Evolutionary conservation across 73 alveolate genomes (phyloP).

Genomic region (Paramecium primaurelia): DNA sequence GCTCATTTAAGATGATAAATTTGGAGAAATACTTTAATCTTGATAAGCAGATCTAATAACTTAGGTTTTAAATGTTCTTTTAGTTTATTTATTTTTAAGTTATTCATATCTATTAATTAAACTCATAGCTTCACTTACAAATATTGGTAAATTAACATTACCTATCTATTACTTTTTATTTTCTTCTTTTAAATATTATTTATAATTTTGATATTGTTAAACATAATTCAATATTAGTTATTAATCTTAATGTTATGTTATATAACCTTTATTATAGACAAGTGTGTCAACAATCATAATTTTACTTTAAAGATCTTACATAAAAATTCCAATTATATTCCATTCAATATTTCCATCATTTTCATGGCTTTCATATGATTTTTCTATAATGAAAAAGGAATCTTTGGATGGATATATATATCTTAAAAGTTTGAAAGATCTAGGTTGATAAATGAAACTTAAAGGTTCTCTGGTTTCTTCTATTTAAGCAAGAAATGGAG

Average conservation of each 20-base stretch:
- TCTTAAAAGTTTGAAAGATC: background rate
- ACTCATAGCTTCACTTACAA: constrained; percentile 8
- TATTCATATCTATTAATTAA: background rate
- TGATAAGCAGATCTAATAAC: background rate
- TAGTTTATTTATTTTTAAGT: background rate
- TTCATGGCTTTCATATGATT: background rate
- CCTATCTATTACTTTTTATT: background rate
- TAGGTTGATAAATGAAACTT: background rate
- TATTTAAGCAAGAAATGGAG: background rate
- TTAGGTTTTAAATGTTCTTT: background rate
- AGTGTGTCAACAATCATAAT: constrained; percentile 25
- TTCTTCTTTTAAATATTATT: constrained; percentile 17
- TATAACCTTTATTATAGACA: background rate
- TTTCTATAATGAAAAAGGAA: background rate
- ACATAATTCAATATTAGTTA: background rate
- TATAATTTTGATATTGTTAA: background rate
- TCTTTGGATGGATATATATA: background rate
- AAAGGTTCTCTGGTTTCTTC: constrained; percentile 28
- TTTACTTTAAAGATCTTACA: background rate
- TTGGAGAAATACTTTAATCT: background rate
- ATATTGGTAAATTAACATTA: background rate
- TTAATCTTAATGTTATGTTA: background rate
- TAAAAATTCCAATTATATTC: background rate
- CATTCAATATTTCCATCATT: background rate
- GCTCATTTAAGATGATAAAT: background rate